Evolutionary conservation across 139 green algal species (phyloP).

Genomic region (Chlorella sp.): DNA sequence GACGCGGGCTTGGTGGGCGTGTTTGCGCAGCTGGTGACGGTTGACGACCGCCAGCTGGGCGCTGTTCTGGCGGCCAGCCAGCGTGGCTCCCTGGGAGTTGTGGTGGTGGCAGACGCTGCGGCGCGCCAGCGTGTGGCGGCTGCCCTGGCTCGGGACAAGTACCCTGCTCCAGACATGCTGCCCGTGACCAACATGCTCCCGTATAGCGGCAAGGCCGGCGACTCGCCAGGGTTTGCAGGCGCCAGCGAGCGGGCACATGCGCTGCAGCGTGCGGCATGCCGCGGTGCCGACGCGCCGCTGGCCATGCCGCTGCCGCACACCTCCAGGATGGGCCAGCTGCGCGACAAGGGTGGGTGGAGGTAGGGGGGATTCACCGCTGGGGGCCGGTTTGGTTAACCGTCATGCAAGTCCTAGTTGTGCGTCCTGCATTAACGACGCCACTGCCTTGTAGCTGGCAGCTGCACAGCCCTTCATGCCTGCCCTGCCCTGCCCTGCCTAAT

Average conservation of each 20-base stretch:
- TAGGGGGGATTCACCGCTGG: too few relatives aligned
- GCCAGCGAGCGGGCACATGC: constrained; percentile 38
- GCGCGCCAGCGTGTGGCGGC: constrained; percentile 34
- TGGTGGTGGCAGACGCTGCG: constrained; percentile 35
- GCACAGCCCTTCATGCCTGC: too few relatives aligned
- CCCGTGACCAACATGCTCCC: background rate
- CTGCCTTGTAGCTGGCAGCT: too few relatives aligned
- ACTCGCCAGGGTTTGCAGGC: constrained; percentile 35
- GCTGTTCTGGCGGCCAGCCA: constrained; percentile 50
- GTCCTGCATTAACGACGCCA: too few relatives aligned
- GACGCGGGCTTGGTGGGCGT: constrained; percentile 63
- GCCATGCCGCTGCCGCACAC: constrained; percentile 73
- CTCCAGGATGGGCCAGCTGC: constrained; percentile 20
- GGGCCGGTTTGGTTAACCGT: too few relatives aligned
- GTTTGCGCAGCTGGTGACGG: constrained; percentile 70
- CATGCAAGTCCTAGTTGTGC: too few relatives aligned
- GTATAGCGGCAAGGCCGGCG: constrained; percentile 9
- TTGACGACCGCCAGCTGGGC: constrained; percentile 61
- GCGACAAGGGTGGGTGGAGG: background rate
- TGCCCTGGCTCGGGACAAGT: constrained; percentile 40
- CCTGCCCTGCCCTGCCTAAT: too few relatives aligned
- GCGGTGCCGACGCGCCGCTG: constrained; percentile 63
- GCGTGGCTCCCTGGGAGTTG: constrained; percentile 34
- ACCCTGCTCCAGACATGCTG: constrained; percentile 36
- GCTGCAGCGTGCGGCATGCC: constrained; percentile 60